A percentile compares a stretch with the other conserved stretches of the same genome.
Conservation (phyloP, 495 filamentous ascomycete species). For the Xylaria grammica region DNA sequence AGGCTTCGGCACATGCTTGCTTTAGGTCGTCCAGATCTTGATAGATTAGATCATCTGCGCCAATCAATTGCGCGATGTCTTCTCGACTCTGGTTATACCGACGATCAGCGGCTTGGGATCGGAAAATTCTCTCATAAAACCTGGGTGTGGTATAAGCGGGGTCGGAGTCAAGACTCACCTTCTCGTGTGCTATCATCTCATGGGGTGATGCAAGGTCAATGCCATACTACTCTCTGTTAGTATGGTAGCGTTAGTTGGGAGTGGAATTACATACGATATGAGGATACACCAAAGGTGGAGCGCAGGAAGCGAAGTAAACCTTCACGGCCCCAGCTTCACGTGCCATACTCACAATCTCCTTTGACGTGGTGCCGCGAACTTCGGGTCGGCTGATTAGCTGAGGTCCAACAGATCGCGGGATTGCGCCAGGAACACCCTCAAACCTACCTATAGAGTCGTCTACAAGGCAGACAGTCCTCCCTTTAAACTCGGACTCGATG, state of each 20-base stretch:
- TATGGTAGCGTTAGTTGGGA: neutral
- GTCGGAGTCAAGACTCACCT: constrained; percentile 43
- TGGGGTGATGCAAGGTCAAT: constrained; percentile 85
- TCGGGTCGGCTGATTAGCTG: neutral
- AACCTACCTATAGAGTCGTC: constrained; percentile 76
- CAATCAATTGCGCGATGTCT: constrained; percentile 79
- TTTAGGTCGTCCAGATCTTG: constrained; percentile 85
- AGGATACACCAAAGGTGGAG: constrained; percentile 77
- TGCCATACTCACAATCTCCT: constrained; percentile 91
- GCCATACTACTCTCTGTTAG: constrained; percentile 61
- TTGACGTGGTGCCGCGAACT: constrained; percentile 87
- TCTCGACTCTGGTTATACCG: constrained; percentile 33
- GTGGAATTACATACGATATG: constrained; percentile 63
- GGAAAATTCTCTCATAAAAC: neutral
- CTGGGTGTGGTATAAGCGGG: neutral
- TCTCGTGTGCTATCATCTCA: constrained; percentile 85
- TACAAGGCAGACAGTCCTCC: constrained; percentile 81
- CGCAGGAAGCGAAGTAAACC: constrained; percentile 88
- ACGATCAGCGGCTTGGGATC: neutral
- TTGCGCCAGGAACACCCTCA: no score
- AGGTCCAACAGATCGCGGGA: neutral
- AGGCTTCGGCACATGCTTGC: constrained; percentile 75
- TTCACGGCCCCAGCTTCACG: constrained; percentile 87
- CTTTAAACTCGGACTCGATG: constrained; percentile 86
- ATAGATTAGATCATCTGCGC: constrained; percentile 91